Conservation (phyloP, 1,284 basidiomycete species). For the Austroboletus sp. region DNA sequence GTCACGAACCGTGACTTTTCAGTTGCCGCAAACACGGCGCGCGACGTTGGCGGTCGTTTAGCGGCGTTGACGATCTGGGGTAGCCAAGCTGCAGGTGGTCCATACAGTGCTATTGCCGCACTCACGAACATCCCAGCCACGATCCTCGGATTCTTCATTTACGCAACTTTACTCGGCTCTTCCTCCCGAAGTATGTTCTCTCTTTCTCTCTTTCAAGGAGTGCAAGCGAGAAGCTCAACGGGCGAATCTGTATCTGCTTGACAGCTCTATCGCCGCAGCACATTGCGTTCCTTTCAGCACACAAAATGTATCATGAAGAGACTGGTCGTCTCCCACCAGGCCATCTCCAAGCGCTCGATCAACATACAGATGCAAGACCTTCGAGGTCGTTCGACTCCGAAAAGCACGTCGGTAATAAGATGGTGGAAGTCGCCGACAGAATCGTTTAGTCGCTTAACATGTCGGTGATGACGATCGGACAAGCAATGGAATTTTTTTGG, state of each 20-base stretch:
- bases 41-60: conserved; percentile 60
- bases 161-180: conserved; percentile 46
- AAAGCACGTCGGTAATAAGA: conserved; percentile 2
- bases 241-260: background rate
- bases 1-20: background rate
- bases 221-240: conserved; percentile 11
- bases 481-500: background rate
- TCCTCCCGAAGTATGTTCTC: conserved; percentile 25
- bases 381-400: conserved; percentile 13
- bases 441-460: conserved; percentile 17
- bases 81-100: conserved; percentile 44
- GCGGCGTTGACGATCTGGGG: conserved; percentile 57
- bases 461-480: background rate
- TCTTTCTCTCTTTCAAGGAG: conserved; percentile 1
- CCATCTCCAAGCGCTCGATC: conserved; percentile 16
- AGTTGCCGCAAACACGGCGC: conserved; percentile 62
- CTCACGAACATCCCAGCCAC: conserved; percentile 62
- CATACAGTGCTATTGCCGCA: conserved; percentile 57
- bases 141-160: conserved; percentile 44
- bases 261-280: conserved; percentile 27
- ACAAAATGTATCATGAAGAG: conserved; percentile 25
- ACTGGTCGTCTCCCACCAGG: conserved; percentile 20
- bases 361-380: conserved; percentile 1
- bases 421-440: background rate
- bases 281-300: conserved; percentile 17